These are phyloP conservation scores for Penicillium rolfsii DNA, from an alignment of 2,329 filamentous ascomycete genomes.

Conservation along the genomic window DNA sequence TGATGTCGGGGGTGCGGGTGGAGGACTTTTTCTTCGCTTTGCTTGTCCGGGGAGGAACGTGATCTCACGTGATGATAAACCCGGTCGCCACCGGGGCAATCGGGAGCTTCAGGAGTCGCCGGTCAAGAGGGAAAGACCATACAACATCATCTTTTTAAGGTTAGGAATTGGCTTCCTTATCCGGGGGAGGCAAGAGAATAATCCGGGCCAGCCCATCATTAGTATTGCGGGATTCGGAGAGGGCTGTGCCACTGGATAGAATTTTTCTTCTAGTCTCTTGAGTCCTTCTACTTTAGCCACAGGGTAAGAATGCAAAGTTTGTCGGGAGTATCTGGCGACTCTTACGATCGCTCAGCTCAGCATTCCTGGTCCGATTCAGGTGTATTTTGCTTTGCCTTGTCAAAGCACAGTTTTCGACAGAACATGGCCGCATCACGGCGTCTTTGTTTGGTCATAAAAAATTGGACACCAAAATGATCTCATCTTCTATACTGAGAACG, in stretches of 20 bases:
- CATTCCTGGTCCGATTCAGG: background rate
- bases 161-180: constrained; percentile 6
- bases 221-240: background rate
- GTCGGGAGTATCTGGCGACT: background rate
- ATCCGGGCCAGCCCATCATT: constrained; percentile 6
- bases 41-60: constrained; percentile 13
- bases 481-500: too few species aligned
- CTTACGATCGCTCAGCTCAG: background rate
- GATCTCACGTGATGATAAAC: constrained; percentile 17
- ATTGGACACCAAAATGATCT: too few species aligned
- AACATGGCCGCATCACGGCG: too few species aligned
- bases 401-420: background rate
- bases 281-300: background rate
- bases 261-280: constrained; percentile 4
- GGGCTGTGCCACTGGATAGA: background rate
- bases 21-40: constrained; percentile 20
- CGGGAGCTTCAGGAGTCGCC: constrained; percentile 20
- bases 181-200: constrained; percentile 18
- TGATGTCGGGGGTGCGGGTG: constrained; percentile 14
- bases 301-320: background rate
- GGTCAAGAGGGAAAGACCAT: too few species aligned
- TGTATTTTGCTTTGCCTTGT: background rate
- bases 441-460: too few species aligned
- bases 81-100: constrained; percentile 17
- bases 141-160: too few species aligned